Evolutionary conservation across 2,329 filamentous ascomycete genomes (phyloP).

Genomic region (Botrytis galanthina): DNA sequence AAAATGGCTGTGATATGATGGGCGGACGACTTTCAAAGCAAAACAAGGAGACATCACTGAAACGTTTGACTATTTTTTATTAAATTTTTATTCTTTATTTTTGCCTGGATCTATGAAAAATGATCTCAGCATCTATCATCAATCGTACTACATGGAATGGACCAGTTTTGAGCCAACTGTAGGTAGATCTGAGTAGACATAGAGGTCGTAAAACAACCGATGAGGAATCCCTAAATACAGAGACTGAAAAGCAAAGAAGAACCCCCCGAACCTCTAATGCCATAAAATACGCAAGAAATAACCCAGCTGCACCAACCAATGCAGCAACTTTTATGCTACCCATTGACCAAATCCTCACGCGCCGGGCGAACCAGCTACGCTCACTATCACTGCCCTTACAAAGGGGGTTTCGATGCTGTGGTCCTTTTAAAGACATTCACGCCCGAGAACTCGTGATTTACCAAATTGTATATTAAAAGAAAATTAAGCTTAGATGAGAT

Average conservation of each 20-base stretch:
- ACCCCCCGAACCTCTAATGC: constrained; percentile 39
- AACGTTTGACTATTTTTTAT: constrained; percentile 26
- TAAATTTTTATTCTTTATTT: constrained; percentile 28
- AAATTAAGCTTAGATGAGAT: constrained; percentile 61
- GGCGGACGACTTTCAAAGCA: not conserved
- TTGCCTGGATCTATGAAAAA: constrained; percentile 34
- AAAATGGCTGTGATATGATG: not conserved
- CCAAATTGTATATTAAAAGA: constrained; percentile 29
- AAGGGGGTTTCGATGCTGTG: constrained; percentile 28
- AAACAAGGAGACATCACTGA: not conserved
- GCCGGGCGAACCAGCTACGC: constrained; percentile 40
- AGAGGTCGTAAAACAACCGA: constrained; percentile 32
- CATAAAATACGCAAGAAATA: constrained; percentile 34
- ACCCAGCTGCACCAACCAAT: constrained; percentile 28
- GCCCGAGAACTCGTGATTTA: constrained; percentile 37
- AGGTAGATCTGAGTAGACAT: constrained; percentile 31
- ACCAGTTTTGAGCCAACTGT: constrained; percentile 26
- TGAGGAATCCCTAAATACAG: constrained; percentile 37
- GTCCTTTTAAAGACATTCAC: constrained; percentile 2
- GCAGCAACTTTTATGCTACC: constrained; percentile 39
- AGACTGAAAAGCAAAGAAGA: constrained; percentile 34
- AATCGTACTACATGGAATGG: constrained; percentile 28
- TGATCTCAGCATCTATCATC: constrained; percentile 29
- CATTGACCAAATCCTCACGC: constrained; percentile 37
- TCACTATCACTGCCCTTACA: constrained; percentile 39